A percentile compares a stretch with the other conserved stretches of the same genome.
Evolutionary conservation across 2,329 filamentous ascomycete genomes (phyloP).

Genomic region (Epichloe glyceriae): DNA sequence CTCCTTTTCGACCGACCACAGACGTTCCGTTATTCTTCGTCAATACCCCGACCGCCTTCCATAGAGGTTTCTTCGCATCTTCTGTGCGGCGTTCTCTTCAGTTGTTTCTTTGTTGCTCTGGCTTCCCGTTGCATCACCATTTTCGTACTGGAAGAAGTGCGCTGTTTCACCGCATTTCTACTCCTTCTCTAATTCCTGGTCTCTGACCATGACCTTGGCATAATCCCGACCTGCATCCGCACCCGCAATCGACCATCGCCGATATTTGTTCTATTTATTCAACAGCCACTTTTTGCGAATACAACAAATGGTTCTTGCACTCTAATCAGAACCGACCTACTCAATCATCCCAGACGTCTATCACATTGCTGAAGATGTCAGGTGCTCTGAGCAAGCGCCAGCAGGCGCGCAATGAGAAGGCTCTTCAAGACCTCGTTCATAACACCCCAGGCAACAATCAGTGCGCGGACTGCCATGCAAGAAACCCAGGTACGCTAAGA

Average conservation of each 20-base stretch:
- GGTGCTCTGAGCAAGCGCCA: constrained; percentile 81
- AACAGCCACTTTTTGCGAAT: neutral
- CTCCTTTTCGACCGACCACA: constrained; percentile 4
- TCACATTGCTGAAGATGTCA: constrained; percentile 40
- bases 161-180: neutral
- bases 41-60: neutral
- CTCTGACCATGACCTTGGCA: neutral
- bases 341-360: neutral
- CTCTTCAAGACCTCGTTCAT: constrained; percentile 78
- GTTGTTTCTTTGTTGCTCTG: neutral
- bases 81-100: neutral
- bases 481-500: constrained; percentile 66
- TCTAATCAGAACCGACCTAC: neutral
- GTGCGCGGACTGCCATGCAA: constrained; percentile 85
- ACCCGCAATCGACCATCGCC: neutral
- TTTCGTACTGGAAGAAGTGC: neutral
- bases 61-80: neutral
- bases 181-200: neutral
- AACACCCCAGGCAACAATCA: constrained; percentile 74
- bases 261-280: neutral
- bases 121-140: neutral
- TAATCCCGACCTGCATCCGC: neutral
- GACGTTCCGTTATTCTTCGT: neutral
- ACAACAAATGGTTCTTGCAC: neutral
- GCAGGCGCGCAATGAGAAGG: constrained; percentile 91